Conservation (phyloP, 495 filamentous ascomycete genomes). For the Trichoderma virens region DNA sequence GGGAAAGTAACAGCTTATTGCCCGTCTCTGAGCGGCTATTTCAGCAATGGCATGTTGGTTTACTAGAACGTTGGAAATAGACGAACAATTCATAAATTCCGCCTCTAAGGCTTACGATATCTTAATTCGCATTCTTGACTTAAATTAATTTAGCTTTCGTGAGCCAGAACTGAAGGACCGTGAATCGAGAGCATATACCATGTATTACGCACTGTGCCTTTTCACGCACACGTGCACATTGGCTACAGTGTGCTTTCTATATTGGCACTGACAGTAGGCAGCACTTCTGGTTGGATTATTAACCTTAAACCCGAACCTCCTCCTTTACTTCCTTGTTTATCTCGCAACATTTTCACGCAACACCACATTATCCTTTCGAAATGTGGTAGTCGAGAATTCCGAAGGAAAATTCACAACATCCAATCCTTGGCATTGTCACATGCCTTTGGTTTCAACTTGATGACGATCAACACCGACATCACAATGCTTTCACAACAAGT, state of each 20-base stretch:
- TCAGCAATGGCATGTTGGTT: slow-evolving; percentile 9
- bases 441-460: background rate
- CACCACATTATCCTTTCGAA: background rate
- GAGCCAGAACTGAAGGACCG: background rate
- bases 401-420: background rate
- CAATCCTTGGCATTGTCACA: background rate
- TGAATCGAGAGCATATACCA: background rate
- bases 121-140: no score
- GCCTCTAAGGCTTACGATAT: background rate
- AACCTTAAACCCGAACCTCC: background rate
- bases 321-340: background rate
- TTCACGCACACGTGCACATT: background rate
- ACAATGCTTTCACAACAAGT: background rate
- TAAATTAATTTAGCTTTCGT: background rate
- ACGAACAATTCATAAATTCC: background rate
- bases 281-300: background rate
- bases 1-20: slow-evolving; percentile 2
- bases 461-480: background rate
- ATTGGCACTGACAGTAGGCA: background rate
- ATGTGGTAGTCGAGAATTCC: background rate
- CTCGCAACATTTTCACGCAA: background rate
- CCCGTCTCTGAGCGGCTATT: slow-evolving; percentile 6
- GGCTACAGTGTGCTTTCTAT: background rate
- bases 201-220: background rate
- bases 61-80: slow-evolving; percentile 9